phyloP scores from a whole-genome alignment of 2,329 filamentous ascomycete genomes.

The Aureobasidium sp. region DNA sequence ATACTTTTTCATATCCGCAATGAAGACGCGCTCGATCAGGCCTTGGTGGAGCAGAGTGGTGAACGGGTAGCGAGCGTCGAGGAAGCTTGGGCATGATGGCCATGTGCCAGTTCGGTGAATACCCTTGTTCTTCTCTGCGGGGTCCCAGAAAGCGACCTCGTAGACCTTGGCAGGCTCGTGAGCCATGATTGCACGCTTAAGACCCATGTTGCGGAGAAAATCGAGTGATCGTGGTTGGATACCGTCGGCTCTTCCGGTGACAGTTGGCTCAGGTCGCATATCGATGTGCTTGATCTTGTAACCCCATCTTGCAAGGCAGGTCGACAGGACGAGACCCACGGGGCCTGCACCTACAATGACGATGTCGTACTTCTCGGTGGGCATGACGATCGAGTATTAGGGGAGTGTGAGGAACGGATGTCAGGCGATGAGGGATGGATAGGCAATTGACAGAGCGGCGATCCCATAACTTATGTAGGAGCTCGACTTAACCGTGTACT shows the following conservation, averaged over 20 bases:
- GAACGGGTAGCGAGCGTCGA: conserved; percentile 56
- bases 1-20: conserved; percentile 52
- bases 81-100: conserved; percentile 82
- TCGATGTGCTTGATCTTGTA: conserved; percentile 95
- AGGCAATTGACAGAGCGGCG: background rate
- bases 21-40: conserved; percentile 53
- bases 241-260: conserved; percentile 80
- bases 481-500: background rate
- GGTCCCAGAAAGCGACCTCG: conserved; percentile 60
- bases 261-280: conserved; percentile 75
- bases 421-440: background rate
- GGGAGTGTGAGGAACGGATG: background rate
- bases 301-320: conserved; percentile 82
- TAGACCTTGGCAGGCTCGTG: conserved; percentile 80
- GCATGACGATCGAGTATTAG: background rate
- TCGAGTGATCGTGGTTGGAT: conserved; percentile 87
- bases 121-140: conserved; percentile 40
- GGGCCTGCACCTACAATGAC: conserved; percentile 87
- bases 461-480: conserved; percentile 7
- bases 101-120: conserved; percentile 58
- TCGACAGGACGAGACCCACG: conserved; percentile 78
- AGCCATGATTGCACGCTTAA: conserved; percentile 82
- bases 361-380: conserved; percentile 49
- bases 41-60: conserved; percentile 55
- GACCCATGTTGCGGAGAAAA: conserved; percentile 77